A percentile compares a stretch with the other conserved stretches of the same genome.
phyloP scores from a whole-genome alignment of 192 early-diverging fungal genomes.

The Coemansia sp. region DNA sequence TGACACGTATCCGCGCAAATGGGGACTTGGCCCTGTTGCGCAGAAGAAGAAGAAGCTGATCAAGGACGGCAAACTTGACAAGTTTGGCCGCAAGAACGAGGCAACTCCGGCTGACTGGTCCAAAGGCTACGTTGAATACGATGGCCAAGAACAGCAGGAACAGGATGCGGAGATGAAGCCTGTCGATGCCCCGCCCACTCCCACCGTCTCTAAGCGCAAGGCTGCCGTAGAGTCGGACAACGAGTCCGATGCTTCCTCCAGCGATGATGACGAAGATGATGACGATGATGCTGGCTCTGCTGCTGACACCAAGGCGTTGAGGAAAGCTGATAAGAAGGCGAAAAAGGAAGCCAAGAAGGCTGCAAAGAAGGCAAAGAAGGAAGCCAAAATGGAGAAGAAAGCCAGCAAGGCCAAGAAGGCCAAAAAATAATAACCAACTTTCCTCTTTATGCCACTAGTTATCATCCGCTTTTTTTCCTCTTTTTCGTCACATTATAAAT shows the following conservation, averaged over 20 bases:
- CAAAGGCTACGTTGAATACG: constrained; percentile 72
- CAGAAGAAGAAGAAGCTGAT: constrained; percentile 97
- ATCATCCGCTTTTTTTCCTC: not conserved
- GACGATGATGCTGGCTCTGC: not conserved
- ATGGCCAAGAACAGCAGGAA: constrained; percentile 11
- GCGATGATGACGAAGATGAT: constrained; percentile 12
- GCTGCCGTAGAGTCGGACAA: constrained; percentile 30
- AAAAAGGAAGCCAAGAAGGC: constrained; percentile 38
- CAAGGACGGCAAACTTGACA: constrained; percentile 97
- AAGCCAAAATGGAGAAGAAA: constrained; percentile 31
- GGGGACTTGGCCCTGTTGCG: constrained; percentile 96
- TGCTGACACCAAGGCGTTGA: constrained; percentile 1
- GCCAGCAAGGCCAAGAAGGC: constrained; percentile 45
- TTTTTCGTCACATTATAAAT: not conserved
- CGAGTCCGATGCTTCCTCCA: constrained; percentile 37
- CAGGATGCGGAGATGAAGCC: not conserved
- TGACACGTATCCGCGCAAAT: constrained; percentile 97
- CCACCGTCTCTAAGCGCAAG: constrained; percentile 28
- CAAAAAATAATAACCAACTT: not conserved
- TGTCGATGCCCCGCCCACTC: not conserved
- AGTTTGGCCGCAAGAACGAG: constrained; percentile 90
- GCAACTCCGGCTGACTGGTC: constrained; percentile 83
- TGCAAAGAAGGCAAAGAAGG: constrained; percentile 35
- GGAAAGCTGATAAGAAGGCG: constrained; percentile 29
- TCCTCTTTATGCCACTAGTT: too few species aligned